Base-by-base conservation (phyloP, 2,329 filamentous ascomycete species). In the Chalara sp. region DNA sequence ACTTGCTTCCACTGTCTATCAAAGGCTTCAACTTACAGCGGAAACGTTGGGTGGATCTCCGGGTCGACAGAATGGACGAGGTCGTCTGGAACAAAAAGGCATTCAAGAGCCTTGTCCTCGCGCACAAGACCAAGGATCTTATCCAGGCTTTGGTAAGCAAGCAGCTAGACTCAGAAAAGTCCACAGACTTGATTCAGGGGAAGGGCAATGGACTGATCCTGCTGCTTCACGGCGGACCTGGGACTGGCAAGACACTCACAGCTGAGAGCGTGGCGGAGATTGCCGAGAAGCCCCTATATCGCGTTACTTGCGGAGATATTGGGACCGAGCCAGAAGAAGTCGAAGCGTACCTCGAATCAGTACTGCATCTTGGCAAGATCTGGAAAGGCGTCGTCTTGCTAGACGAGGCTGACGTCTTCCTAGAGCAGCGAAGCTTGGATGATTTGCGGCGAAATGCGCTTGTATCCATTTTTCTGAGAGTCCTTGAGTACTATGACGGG, bases 191-290 rank as follows among this genome's bases (percentile, higher is more conserved):
- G 49, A 76, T 78, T 57, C 67, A 68, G 8, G 74, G 74, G 45
- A 78, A 78, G 47, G 64, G 75, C 71, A 50, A 51, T 29, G 51
- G 46, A 1, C 8, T 56, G 1, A 97, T 97, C 56, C 76, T 97
- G 57, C 80, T 97, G 8, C 81, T 97, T 10, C 87, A 92, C 33
- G 92, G 92, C 0, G 92, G 92, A 8, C 92, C 92, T 1, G 92
- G 92, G 41, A 90, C 90, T 1, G 92, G 92, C 56, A 97, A 97
- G 76, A 97, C 92, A 0, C 37, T 53, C 2, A 57, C 55, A 10
- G 55, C 55, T 4, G 82, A 21, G 12, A 82, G 42, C 73, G 71
- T 79, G 1, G 74, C 76, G 0, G 75, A 79, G 63, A 67, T 70
- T 55, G 70, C 73, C 54, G 66, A 67, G 40, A 68, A 71, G 35